These are phyloP conservation scores for Hyphopichia khmerensis DNA, from an alignment of 1,139 yeast species.

Conservation along the genomic window DNA sequence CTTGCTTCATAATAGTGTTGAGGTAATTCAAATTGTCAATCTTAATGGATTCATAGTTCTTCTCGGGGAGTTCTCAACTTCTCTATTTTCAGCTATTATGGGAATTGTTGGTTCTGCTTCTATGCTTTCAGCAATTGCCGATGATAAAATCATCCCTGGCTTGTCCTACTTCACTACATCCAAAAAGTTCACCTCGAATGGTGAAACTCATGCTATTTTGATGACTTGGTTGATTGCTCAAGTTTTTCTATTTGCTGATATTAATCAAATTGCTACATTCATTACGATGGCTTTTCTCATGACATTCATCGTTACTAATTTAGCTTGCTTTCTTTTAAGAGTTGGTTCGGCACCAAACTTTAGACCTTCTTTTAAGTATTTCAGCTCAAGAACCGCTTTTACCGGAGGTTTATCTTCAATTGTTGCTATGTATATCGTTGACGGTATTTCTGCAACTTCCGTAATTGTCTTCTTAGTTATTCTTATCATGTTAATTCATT, in stretches of 20 bases:
- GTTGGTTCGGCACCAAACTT: conserved; percentile 95
- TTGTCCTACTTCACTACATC: conserved; percentile 57
- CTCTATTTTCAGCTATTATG: conserved; percentile 87
- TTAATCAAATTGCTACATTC: conserved; percentile 90
- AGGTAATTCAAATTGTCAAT: conserved; percentile 79
- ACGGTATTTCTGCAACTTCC: conserved; percentile 80
- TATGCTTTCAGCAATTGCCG: conserved; percentile 84
- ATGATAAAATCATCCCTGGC: conserved; percentile 83
- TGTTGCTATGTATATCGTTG: conserved; percentile 90
- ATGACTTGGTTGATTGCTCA: conserved; percentile 84
- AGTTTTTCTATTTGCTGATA: conserved; percentile 78
- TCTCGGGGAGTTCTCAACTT: conserved; percentile 87
- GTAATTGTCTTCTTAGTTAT: conserved; percentile 65
- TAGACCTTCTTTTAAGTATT: conserved; percentile 88
- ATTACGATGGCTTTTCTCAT: conserved; percentile 95
- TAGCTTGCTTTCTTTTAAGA: conserved; percentile 86
- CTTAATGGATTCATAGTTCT: conserved; percentile 67
- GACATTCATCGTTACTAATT: conserved; percentile 91
- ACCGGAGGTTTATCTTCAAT: conserved; percentile 69
- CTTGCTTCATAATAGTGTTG: conserved; percentile 72
- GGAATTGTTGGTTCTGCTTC: conserved; percentile 95
- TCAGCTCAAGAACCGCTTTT: conserved; percentile 78
- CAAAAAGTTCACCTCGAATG: conserved; percentile 34
- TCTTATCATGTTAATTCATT: conserved; percentile 77
- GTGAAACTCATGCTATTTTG: conserved; percentile 50